Base-by-base conservation (phyloP, 2,329 filamentous ascomycete species). In the Aspergillus sp. region DNA sequence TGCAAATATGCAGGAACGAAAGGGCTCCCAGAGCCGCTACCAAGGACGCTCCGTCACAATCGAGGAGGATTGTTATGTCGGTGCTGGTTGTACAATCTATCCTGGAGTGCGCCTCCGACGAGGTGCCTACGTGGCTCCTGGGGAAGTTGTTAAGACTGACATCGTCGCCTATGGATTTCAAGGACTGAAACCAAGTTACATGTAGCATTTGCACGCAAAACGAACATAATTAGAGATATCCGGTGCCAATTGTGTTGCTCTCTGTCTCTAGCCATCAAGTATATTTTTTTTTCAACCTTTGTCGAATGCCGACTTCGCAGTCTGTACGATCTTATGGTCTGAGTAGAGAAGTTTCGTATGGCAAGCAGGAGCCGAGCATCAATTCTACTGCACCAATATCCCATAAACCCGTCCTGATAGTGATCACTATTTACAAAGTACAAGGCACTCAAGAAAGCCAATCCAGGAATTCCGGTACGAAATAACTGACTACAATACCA, bases 401-500 rank as follows among this genome's bases (percentile, higher is more conserved):
- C 23, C 47, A 23, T 39, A 22, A 43, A 27, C 25, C 25, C 25
- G 43, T 23, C 20, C 10, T 30, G 25, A 32, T 43, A 19, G 27
- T 41, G 19, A 20, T 20, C 19, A 13, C 22, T 32, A 41, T 22
- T 20, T 38, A 30, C 25, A 19, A 10, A 39, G 46, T 15, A n/a
- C 17, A 39, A 9, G 15, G 19, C n/a, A 41, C 19, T 44, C 53
- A 57, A 20, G 47, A 63, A 35, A 85, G 64, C 82, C 82, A 85
- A 50, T 84, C 80, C 54, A 85, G 58, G 54, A 85, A 83, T 43
- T 84, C 87, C 1, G 93, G 93, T 0, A 88, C 90, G 62, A 97
- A 97, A 71, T 98, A 98, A 69, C 82, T 93, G 60, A 97, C 81
- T 39, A 98, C 80, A 62, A 98, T 97, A 0, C 85, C 91, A 5